phyloP scores from a whole-genome alignment of 768 basidiomycete genomes.

The Trametes villosa region DNA sequence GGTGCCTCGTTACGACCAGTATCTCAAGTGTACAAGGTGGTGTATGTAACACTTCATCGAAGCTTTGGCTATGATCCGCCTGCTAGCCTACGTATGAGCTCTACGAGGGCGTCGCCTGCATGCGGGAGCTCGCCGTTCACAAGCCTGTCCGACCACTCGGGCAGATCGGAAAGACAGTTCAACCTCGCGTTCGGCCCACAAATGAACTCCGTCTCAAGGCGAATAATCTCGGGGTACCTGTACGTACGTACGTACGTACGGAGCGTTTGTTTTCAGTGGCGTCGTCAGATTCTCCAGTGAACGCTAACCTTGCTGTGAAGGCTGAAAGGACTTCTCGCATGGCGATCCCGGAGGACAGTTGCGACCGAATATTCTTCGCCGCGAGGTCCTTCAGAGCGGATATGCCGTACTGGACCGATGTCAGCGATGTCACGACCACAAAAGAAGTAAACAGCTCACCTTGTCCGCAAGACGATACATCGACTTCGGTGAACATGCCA shows the following conservation, averaged over 20 bases:
- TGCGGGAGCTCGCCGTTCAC: slow-evolving; percentile 3
- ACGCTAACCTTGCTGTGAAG: neutral
- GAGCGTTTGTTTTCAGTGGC: neutral
- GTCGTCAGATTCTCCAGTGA: neutral
- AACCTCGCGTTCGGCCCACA: neutral
- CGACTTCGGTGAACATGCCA: slow-evolving; percentile 30
- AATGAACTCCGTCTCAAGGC: neutral
- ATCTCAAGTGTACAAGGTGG: too few species aligned
- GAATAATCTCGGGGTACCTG: neutral
- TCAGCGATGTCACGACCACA: too few species aligned
- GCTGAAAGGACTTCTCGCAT: neutral
- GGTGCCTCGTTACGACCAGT: too few species aligned
- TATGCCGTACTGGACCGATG: neutral
- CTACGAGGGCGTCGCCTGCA: neutral
- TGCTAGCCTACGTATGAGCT: neutral
- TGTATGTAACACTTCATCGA: too few species aligned
- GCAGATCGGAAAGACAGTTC: neutral
- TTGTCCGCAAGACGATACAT: slow-evolving; percentile 32
- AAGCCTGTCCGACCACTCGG: neutral
- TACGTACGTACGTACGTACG: too few species aligned
- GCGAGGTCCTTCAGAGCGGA: neutral
- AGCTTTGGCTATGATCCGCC: neutral
- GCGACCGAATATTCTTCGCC: neutral
- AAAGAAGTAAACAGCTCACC: slow-evolving; percentile 8
- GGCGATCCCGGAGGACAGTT: neutral